Evolutionary conservation across 2,329 filamentous ascomycete species (phyloP).

Genomic region (Cytospora piceae): DNA sequence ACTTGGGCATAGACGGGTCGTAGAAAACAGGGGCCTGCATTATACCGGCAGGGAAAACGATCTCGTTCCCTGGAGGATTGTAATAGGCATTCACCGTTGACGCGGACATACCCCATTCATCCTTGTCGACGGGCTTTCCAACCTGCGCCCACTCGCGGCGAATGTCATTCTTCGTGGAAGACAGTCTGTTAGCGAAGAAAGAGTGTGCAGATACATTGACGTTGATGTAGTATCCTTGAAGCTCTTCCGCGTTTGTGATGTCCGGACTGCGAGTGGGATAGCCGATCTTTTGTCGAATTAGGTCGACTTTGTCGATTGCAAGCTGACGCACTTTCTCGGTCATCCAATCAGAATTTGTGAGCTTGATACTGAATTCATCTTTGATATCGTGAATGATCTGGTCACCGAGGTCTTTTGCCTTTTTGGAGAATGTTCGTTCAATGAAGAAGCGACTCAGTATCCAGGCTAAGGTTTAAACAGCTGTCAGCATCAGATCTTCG

Average conservation of each 20-base stretch:
- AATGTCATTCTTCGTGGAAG: conserved; percentile 52
- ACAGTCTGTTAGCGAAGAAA: conserved; percentile 63
- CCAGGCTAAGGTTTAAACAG: conserved; percentile 58
- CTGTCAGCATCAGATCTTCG: neutral
- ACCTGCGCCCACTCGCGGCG: conserved; percentile 59
- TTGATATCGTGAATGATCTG: conserved; percentile 74
- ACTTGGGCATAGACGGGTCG: conserved; percentile 63
- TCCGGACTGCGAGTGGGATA: conserved; percentile 66
- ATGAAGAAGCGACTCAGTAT: conserved; percentile 73
- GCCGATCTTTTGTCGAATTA: conserved; percentile 70
- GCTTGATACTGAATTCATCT: conserved; percentile 63
- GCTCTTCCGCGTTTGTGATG: conserved; percentile 58
- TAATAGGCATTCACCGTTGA: conserved; percentile 70
- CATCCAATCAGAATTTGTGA: conserved; percentile 67
- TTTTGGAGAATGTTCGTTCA: conserved; percentile 67
- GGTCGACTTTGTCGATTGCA: conserved; percentile 66
- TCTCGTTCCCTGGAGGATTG: conserved; percentile 66
- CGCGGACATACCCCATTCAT: conserved; percentile 64
- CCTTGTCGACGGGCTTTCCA: conserved; percentile 62
- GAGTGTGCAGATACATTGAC: conserved; percentile 54
- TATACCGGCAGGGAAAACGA: conserved; percentile 70
- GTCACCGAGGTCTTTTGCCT: conserved; percentile 68
- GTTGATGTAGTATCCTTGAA: conserved; percentile 60
- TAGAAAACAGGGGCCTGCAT: conserved; percentile 69
- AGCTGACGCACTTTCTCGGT: conserved; percentile 61